phyloP scores from a whole-genome alignment of 345 rosid genomes.

The Turritis glabra region DNA sequence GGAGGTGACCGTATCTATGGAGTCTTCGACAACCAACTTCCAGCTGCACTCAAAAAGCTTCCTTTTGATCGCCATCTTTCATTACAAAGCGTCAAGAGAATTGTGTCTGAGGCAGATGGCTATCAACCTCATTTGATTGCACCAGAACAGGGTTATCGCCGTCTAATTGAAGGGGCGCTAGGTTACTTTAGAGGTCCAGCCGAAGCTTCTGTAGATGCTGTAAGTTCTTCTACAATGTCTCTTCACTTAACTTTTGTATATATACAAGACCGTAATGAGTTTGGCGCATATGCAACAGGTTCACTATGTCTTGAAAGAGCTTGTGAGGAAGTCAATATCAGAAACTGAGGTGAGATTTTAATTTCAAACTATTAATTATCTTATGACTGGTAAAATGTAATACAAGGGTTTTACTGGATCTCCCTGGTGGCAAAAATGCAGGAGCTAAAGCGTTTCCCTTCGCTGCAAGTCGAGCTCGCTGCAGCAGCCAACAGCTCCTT shows the following conservation, averaged over 20 bases:
- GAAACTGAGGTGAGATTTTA: constrained; percentile 61
- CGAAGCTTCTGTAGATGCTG: constrained; percentile 90
- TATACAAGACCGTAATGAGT: constrained; percentile 2
- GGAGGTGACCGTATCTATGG: constrained; percentile 89
- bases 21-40: constrained; percentile 84
- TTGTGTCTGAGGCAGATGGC: constrained; percentile 85
- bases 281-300: constrained; percentile 45
- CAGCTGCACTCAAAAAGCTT: constrained; percentile 85
- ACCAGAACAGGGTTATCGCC: constrained; percentile 85
- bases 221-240: constrained; percentile 37
- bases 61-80: constrained; percentile 89
- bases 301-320: constrained; percentile 77
- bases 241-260: background rate
- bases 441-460: constrained; percentile 81
- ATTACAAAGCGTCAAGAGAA: constrained; percentile 69
- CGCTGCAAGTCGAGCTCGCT: constrained; percentile 72
- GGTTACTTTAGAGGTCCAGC: constrained; percentile 84
- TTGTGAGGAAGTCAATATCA: constrained; percentile 71
- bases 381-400: background rate
- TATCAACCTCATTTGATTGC: constrained; percentile 90
- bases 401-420: background rate
- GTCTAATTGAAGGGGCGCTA: constrained; percentile 66
- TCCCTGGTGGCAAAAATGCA: constrained; percentile 30
- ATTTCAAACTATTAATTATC: background rate
- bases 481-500: constrained; percentile 62